Base-by-base conservation (phyloP, 495 filamentous ascomycete species). In the Penicillium argentinense region DNA sequence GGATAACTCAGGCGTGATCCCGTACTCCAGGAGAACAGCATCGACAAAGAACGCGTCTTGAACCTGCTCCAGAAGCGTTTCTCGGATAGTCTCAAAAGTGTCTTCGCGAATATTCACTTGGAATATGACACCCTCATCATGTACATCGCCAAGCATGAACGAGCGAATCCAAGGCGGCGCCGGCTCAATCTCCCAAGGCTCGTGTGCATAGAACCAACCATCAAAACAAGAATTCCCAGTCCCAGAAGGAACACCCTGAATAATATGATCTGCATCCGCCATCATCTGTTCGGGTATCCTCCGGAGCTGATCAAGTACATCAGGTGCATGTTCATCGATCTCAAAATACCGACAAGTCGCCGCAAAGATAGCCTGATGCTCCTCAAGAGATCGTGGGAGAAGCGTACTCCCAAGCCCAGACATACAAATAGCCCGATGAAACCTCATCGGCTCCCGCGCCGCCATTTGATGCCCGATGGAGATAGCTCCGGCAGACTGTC, bases 51-150 rank as follows among this genome's bases (percentile, higher is more conserved):
- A 19, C 9, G 42, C 38, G 9, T 47, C 39, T 34, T 32, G 40
- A 9, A 50, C 22, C 4, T 49, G 38, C 9, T 19, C 2, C 18
- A 47, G 19, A 11, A 55, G 18, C 3, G 46, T 55, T 6, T 30
- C 24, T 27, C 46, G 38, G 8, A 50, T 3, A 5, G 42, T 39
- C 3, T 32, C 18, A 29, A 46, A 50, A 0, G 46, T 50, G 21
- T 50, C 42, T 13, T 50, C 43, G 13, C 16, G 18, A n/a, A 55
- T 25, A 17, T 47, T 50, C 25, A 30, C n/a, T 4, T 38, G n/a
- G 12, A 50, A 55, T 0, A 50, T 43, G 12, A 55, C 47, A 2
- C 42, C 47, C n/a, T 53, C 44, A 16, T 55, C 52, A 24, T 47
- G 30, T n/a, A 50, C 42, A 21, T 50, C 52, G 11, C 47, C 52